Conservation (phyloP, 371 early-diverging fungal genomes). For the Actinomucor elegans region DNA sequence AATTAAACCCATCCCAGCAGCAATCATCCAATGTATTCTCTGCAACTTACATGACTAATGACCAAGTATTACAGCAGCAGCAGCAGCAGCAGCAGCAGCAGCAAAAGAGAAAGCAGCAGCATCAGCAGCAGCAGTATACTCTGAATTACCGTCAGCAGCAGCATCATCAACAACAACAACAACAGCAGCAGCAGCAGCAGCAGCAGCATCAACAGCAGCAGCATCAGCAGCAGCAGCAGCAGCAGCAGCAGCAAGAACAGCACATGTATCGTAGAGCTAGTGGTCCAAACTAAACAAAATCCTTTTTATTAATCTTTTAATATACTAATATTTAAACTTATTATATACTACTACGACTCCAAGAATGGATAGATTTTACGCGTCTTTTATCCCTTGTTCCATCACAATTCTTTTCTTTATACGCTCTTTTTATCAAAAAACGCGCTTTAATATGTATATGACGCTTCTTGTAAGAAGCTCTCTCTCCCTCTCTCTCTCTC, state of each 20-base stretch:
- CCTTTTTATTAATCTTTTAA: too few species aligned
- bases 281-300: constrained; percentile 26
- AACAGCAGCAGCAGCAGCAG: constrained; percentile 13
- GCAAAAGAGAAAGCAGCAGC: constrained; percentile 8
- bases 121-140: constrained; percentile 8
- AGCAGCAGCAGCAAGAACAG: constrained; percentile 12
- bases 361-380: background rate
- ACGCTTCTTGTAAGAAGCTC: too few species aligned
- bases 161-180: too few species aligned
- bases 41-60: background rate
- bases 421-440: too few species aligned
- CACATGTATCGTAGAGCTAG: constrained; percentile 21
- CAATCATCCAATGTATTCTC: constrained; percentile 1
- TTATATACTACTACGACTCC: too few species aligned
- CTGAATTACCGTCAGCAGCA: constrained; percentile 1
- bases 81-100: constrained; percentile 12
- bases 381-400: too few species aligned
- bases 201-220: constrained; percentile 7
- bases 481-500: too few species aligned
- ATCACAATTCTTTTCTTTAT: too few species aligned
- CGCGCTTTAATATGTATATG: too few species aligned
- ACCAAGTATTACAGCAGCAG: constrained; percentile 7
- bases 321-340: too few species aligned
- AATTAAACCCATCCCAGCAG: background rate
- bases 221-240: constrained; percentile 9